Conservation (phyloP, 2,329 filamentous ascomycete species). For the Diaporthe sp. region DNA sequence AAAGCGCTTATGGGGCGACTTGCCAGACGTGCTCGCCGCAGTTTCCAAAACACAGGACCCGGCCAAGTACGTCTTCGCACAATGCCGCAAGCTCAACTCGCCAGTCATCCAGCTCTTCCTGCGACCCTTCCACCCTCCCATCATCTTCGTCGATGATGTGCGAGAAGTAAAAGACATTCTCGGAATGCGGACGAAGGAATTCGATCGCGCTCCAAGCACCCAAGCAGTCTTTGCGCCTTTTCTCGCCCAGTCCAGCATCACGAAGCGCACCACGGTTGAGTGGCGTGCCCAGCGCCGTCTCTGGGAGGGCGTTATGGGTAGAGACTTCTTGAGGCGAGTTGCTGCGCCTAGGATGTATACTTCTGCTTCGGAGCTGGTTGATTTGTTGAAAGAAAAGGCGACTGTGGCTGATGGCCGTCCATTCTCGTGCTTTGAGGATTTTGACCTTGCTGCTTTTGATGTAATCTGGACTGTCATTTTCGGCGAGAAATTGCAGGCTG, state of each 20-base stretch:
- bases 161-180: constrained; percentile 41
- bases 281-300: not conserved
- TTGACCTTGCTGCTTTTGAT: constrained; percentile 1
- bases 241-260: not conserved
- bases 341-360: not conserved
- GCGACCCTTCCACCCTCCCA: constrained; percentile 27
- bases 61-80: not conserved
- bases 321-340: not conserved
- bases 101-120: constrained; percentile 42
- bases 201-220: constrained; percentile 26
- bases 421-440: constrained; percentile 5
- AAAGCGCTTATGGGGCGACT: not conserved
- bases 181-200: constrained; percentile 37
- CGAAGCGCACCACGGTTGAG: not conserved
- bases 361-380: not conserved
- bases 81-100: constrained; percentile 27
- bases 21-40: not conserved
- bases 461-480: not conserved
- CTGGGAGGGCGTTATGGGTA: not conserved
- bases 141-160: constrained; percentile 39
- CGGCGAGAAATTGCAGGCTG: not conserved
- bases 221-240: not conserved
- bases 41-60: not conserved
- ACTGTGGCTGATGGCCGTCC: not conserved
- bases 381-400: not conserved